Conservation (phyloP, 441 rosid genomes). For the Corymbia citriodora region DNA sequence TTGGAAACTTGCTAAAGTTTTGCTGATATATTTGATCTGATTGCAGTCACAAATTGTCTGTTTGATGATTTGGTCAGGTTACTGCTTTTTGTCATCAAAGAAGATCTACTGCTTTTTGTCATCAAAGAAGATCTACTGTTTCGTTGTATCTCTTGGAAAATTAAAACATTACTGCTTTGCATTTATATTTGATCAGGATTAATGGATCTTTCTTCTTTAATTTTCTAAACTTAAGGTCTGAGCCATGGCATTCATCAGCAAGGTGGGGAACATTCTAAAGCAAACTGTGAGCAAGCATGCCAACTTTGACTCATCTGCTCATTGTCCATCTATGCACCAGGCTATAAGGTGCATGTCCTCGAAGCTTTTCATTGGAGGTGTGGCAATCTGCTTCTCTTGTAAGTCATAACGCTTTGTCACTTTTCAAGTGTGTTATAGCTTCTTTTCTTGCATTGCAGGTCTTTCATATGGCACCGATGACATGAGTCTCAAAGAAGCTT, state of each 20-base stretch:
- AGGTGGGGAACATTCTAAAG: neutral
- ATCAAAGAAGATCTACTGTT: neutral
- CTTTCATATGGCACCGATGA: slow-evolving; percentile 6
- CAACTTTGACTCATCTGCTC: neutral
- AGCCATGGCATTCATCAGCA: slow-evolving; percentile 1
- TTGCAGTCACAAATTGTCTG: neutral
- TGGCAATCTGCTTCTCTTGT: neutral
- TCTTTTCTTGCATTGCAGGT: neutral
- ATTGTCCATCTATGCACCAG: neutral
- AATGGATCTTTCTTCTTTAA: neutral
- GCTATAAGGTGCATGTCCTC: slow-evolving; percentile 9
- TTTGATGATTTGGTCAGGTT: neutral
- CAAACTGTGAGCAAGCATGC: neutral
- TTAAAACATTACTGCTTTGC: neutral
- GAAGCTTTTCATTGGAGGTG: slow-evolving; percentile 9
- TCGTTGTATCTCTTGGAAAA: neutral
- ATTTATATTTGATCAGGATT: neutral
- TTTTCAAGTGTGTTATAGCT: neutral
- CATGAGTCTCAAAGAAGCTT: slow-evolving; percentile 9
- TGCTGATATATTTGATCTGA: neutral
- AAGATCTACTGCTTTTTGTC: neutral
- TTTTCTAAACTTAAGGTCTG: neutral
- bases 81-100: neutral
- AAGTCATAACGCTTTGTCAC: neutral
- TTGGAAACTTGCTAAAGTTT: neutral